Base-by-base conservation (phyloP, 2,329 filamentous ascomycete species). In the Calonectria pauciramosa region DNA sequence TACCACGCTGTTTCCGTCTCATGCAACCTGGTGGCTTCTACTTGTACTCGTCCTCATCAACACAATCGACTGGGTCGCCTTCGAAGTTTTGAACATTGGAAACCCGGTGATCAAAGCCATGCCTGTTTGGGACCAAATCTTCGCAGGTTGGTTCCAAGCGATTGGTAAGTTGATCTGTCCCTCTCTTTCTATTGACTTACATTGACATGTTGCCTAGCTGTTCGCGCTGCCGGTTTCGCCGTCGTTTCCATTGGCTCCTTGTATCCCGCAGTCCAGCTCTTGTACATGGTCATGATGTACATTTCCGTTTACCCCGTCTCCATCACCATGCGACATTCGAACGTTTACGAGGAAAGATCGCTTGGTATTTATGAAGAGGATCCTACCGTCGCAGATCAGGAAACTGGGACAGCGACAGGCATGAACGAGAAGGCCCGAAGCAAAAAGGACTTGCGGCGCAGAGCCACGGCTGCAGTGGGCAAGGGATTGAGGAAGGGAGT, bases 341-440 rank as follows among this genome's bases (percentile, higher is more conserved):
- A 94, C 80, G 91, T 94, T 36, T 95, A 95, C 80, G 93, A 94
- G 81, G 93, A 95, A 79, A 88, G 91, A 9, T 92, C 91, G 0
- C 86, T 94, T 2, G 92, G 92, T 0, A 89, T 93, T 38, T 91
- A 92, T 73, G 84, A 84, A 52, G 84, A 87, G 30, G 84, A 84
- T 26, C 76, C 77, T 36, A 26, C 66, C 16, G 26, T 38, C 6
- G n/a, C 34, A 36, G 47, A 79, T 28, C 79, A 83, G 28, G 81
- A 81, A 28, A 80, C 80, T 30, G 76, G 81, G 18, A 68, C 73
- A 26, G 64, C 67, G 11, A 75, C 60, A n/a, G 68, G 78, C 26
- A 74, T 72, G 2, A 82, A 83, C 47, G 80, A 84, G 14, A 84
- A 87, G 56, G 71, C 71, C 16, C 72, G 79, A 10, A 72, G 70